Evolutionary conservation across 805 yeast genomes (phyloP), one percentile per base, ranked within the genome.

Genomic region (Ogataea pini): DNA sequence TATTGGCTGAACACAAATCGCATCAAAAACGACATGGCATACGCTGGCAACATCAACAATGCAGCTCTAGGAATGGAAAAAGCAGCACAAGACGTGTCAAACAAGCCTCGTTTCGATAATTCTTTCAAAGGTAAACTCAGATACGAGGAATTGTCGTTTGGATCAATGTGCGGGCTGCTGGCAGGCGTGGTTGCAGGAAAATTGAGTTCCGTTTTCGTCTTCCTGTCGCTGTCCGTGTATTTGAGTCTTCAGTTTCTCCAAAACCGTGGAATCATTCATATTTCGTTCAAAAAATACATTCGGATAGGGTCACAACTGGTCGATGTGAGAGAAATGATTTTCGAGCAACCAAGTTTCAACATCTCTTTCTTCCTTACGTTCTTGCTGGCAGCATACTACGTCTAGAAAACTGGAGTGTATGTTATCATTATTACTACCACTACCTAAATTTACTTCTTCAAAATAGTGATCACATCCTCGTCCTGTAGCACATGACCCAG

Each of bases 381-480:
- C 60, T 55, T 80, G 54, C 75, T 82, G 48, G 85, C 86, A 22
- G 86, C 86, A 22, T 79, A 71, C 67, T 79, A 80, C 52, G 67
- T 56, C 12, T 62, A 38, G 36, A 14, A 6, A 20, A 5, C 12
- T n/a, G n/a, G n/a, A 17, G 32, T 10, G 32, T 28, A 31, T 22
- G 12, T 22, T 20, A n/a, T 19, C 31, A 37, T 22, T 31, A 31
- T 31, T n/a, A 31, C 8, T 31, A 31, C 34, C 17, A 31, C 34
- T 31, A 31, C 38, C 5, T 22, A 22, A n/a, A 22, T 8, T 42
- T 43, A 64, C 50, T 88, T 85, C 73, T 91, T 91, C 71, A 91
- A 78, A 59, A 91, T 89, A 16, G 99, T 92, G 44, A 94, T 96
- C 27, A 94, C 99, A 70, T 94, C 99, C 71, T 94, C 99, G 70